These are phyloP conservation scores for Candida orba DNA, from an alignment of 805 yeast genomes.

Conservation along the genomic window DNA sequence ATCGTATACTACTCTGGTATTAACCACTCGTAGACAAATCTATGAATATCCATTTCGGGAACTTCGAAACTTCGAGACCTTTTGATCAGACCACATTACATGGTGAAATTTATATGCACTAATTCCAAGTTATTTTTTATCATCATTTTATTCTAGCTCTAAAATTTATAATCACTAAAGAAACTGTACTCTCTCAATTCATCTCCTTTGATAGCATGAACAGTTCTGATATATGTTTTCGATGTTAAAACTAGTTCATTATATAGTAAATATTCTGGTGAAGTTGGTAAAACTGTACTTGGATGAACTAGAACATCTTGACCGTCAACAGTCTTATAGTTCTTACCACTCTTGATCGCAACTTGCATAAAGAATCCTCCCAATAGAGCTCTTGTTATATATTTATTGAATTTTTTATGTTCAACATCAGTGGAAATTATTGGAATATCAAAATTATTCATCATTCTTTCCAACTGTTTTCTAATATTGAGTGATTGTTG, in stretches of 20 bases:
- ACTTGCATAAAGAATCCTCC: slow-evolving; percentile 99
- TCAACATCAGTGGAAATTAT: slow-evolving; percentile 62
- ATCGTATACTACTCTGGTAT: no score
- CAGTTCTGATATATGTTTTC: slow-evolving; percentile 90
- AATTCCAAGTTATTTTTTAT: no score
- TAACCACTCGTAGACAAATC: no score
- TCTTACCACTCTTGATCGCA: slow-evolving; percentile 85
- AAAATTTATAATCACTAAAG: slow-evolving; percentile 25
- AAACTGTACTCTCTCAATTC: slow-evolving; percentile 31
- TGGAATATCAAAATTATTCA: slow-evolving; percentile 75
- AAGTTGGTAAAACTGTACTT: slow-evolving; percentile 80
- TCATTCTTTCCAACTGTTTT: slow-evolving; percentile 70
- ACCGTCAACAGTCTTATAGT: slow-evolving; percentile 89
- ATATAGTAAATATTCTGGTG: slow-evolving; percentile 89
- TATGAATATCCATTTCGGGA: no score
- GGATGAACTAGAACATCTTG: slow-evolving; percentile 96
- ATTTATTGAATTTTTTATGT: slow-evolving; percentile 62
- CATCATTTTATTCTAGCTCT: no score
- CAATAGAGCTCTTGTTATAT: slow-evolving; percentile 77
- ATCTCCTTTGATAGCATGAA: slow-evolving; percentile 86
- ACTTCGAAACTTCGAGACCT: no score
- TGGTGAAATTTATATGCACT: no score
- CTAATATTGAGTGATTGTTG: slow-evolving; percentile 84
- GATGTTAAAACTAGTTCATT: slow-evolving; percentile 93
- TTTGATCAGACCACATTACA: no score